Evolutionary conservation across 2,329 filamentous ascomycete species (phyloP), one percentile per base, ranked within the genome.

Genomic region (Colletotrichum limetticola): DNA sequence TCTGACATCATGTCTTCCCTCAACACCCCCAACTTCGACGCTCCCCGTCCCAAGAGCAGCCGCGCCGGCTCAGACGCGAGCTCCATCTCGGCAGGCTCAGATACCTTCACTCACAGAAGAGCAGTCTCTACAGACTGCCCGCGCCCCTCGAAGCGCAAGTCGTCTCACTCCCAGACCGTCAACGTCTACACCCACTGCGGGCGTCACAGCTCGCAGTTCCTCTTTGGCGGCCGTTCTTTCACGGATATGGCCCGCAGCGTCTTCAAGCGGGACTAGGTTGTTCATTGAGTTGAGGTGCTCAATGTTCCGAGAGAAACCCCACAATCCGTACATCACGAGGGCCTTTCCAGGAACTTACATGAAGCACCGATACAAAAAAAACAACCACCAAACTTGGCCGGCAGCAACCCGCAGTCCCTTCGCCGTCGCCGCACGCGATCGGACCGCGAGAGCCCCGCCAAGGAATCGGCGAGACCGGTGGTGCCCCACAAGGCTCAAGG

Each of bases 161-260:
- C 78, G 6, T 77, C 82, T 22, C 80, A 81, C 73, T 75, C 83
- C 82, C 24, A 70, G 60, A 83, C 82, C 9, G 83, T 85, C 75
- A 90, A 90, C 74, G 83, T 86, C 55, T 84, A 89, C 79, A 89
- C 87, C 46, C 86, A 87, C 71, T 90, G 88, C 74, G 88, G 88
- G 16, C 83, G 88, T 16, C 88, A 90, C 78, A 86, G 86, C 52
- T 84, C 88, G 75, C 86, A 89, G 76, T 88, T 85, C 71, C 80
- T 90, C 16, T 87, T 90, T 73, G 81, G 86, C 42, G 87, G 87
- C 1, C 85, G 84, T 55, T 87, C 84, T 2, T 77, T 87, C 26
- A 78, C 82, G 8, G 85, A 85, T 57, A 78, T 87, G 42, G 84
- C 84, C 75, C 83, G 83, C 58, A 79, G 83, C 19, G 76, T 87